Evolutionary conservation across 1,284 basidiomycete species (phyloP).

Genomic region (Ustilago xerochloae): DNA sequence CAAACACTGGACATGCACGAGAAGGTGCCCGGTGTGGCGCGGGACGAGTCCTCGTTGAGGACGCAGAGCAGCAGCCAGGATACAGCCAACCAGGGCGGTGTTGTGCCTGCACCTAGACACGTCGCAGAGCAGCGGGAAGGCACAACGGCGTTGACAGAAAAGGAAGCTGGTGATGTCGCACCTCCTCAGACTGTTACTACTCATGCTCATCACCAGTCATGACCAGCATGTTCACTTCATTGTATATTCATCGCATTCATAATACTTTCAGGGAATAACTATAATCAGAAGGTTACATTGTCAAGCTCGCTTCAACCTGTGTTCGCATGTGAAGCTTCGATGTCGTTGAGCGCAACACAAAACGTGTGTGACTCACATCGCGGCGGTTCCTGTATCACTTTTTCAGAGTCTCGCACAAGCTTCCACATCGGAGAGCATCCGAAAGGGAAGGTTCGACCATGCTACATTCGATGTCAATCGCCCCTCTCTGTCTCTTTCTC

Average conservation of each 20-base stretch:
- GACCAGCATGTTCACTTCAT: background rate
- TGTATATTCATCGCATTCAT: slow-evolving; percentile 1
- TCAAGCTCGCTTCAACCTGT: too few relatives aligned
- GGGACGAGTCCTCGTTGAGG: slow-evolving; percentile 21
- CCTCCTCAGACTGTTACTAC: background rate
- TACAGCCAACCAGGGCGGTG: slow-evolving; percentile 1
- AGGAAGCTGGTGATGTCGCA: background rate
- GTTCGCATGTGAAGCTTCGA: too few relatives aligned
- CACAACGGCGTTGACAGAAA: background rate
- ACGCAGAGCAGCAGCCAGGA: slow-evolving; percentile 17
- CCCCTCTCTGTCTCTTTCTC: too few relatives aligned
- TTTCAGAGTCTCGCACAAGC: too few relatives aligned
- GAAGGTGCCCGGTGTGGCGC: slow-evolving; percentile 35
- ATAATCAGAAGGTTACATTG: background rate
- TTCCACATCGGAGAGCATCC: too few relatives aligned
- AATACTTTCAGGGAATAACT: background rate
- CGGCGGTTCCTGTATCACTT: too few relatives aligned
- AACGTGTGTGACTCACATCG: too few relatives aligned
- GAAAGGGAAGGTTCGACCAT: too few relatives aligned
- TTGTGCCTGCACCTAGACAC: too few relatives aligned
- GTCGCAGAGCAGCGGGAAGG: too few relatives aligned
- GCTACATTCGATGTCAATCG: too few relatives aligned
- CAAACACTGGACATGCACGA: slow-evolving; percentile 53
- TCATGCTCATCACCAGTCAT: background rate
- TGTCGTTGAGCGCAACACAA: too few relatives aligned